Evolutionary conservation across 768 basidiomycete species (phyloP).

Genomic region (Lanmaoa pseudosensibilis): DNA sequence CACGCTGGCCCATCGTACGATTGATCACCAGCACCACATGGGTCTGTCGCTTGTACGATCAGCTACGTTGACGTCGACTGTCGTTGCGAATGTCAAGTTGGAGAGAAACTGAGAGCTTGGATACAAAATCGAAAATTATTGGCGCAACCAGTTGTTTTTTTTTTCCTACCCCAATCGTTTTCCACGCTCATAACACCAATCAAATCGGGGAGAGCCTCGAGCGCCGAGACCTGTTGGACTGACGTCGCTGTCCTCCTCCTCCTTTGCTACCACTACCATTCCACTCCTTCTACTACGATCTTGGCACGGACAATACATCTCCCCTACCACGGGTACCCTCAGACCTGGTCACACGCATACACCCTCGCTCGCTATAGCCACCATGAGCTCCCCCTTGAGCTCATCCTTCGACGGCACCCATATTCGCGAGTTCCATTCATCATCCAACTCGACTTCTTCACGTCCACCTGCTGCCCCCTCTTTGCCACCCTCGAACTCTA

Average conservation of each 20-base stretch:
- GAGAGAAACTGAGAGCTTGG: too few relatives aligned
- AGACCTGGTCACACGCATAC: neutral
- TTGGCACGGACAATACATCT: too few relatives aligned
- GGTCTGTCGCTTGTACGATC: too few relatives aligned
- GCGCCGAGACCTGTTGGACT: neutral
- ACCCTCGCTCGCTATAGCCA: neutral
- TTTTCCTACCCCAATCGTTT: neutral
- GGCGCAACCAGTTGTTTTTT: neutral
- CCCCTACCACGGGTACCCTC: too few relatives aligned
- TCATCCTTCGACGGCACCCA: slow-evolving; percentile 19
- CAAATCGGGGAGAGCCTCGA: neutral
- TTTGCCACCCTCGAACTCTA: slow-evolving; percentile 24
- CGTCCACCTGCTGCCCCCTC: slow-evolving; percentile 32
- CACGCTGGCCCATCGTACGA: too few relatives aligned
- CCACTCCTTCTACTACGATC: neutral
- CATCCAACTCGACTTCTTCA: slow-evolving; percentile 28
- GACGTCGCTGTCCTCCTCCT: neutral
- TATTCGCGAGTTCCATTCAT: slow-evolving; percentile 25
- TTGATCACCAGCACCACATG: too few relatives aligned
- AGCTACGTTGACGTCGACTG: too few relatives aligned
- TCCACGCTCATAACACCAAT: neutral
- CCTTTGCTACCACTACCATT: neutral
- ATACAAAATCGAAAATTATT: neutral
- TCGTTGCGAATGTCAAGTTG: too few relatives aligned
- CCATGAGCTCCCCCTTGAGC: slow-evolving; percentile 20